Evolutionary conservation across 129 eudicot genomes (phyloP).

Genomic region (Lactuca sativa): DNA sequence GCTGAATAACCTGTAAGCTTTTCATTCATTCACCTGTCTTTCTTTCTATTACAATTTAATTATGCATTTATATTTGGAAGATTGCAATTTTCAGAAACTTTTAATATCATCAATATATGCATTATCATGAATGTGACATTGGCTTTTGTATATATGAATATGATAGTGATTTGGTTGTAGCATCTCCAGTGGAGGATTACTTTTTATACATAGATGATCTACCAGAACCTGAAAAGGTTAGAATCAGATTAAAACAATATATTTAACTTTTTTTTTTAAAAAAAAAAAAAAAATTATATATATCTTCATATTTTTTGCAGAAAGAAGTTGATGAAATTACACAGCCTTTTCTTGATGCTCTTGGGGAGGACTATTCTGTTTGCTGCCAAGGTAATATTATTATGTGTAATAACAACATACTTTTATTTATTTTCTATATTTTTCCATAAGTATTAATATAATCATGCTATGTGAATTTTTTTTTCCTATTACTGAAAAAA

Average conservation of each 20-base stretch:
- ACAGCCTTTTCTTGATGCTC: conserved; percentile 79
- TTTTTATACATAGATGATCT: conserved; percentile 82
- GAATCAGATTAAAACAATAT: conserved; percentile 1
- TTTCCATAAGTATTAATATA: too few relatives aligned
- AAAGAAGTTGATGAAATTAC: conserved; percentile 68
- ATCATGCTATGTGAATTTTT: background rate
- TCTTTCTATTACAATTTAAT: conserved; percentile 2
- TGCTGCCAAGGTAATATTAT: conserved; percentile 78
- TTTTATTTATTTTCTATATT: too few relatives aligned
- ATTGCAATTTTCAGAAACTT: too few relatives aligned
- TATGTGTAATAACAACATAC: too few relatives aligned
- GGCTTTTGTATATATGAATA: conserved; percentile 23
- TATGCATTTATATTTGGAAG: background rate
- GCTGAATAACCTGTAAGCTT: conserved; percentile 96
- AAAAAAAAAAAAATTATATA: too few relatives aligned
- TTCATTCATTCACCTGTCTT: background rate
- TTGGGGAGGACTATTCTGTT: conserved; percentile 83
- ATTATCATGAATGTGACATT: conserved; percentile 7
- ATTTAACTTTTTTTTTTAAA: too few relatives aligned
- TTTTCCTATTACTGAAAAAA: background rate
- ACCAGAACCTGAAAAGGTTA: conserved; percentile 71
- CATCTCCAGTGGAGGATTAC: conserved; percentile 92
- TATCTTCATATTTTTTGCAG: conserved; percentile 40
- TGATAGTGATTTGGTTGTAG: conserved; percentile 90
- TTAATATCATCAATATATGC: too few relatives aligned